Base-by-base conservation (phyloP, 495 filamentous ascomycete species). In the Hyaloscypha finlandica region DNA sequence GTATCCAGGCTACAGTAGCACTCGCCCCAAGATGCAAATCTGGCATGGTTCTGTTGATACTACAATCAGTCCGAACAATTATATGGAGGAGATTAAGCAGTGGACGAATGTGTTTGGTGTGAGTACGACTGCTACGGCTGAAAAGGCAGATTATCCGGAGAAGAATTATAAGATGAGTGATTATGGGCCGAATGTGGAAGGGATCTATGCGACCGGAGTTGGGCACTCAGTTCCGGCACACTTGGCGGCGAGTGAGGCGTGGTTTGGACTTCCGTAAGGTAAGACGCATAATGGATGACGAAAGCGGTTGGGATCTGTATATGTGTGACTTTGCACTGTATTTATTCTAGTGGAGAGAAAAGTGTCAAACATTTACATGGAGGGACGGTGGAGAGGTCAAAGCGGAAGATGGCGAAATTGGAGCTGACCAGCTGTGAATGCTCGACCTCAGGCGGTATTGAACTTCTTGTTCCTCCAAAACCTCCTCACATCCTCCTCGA, bases 11-110 rank as follows among this genome's bases (percentile, higher is more conserved):
- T 82, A 82, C 74, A 77, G 73, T 3, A 85, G 86, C 22, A 64
- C 78, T 16, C 76, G 83, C 4, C 85, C 86, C 0, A 79, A 76
- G 63, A 83, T 90, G 78, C 82, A 86, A 73, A 77, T 86, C 62
- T 82, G 77, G 66, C 84, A 86, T 70, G 84, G 83, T n/a, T 80
- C 79, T 2, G 66, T 66, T 6, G 83, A 85, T 45, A 77, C 77
- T 31, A 81, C 75, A 12, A 74, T 87, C 30, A 74, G 75, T 54
- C 81, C 78, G 20, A 63, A 75, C 39, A 82, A 85, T 72, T 84
- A 81, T 59, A 74, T 77, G 19, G 84, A 86, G 74, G 78, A 76
- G 58, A 64, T 86, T 30, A 83, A 86, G 73, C 80, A 85, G 69
- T 86, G 84, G 82, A 74, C 78, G 9, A 80, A 77, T 53, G 77